These are phyloP conservation scores for Neofusicoccum cordaticola DNA, from an alignment of 2,329 filamentous ascomycete species.

Conservation along the genomic window DNA sequence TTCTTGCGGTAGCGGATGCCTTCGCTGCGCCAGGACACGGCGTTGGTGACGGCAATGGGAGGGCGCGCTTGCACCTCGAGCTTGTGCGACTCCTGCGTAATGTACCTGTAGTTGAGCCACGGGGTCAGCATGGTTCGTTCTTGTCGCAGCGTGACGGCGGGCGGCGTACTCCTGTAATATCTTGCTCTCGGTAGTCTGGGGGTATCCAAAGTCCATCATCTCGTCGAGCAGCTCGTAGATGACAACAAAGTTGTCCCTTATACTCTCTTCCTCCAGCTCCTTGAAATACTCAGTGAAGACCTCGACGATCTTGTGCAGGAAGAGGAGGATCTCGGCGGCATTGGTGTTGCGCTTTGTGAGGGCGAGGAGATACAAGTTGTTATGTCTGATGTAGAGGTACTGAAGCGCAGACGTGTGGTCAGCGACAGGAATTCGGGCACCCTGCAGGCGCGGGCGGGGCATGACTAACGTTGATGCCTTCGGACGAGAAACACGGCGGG, in stretches of 20 bases:
- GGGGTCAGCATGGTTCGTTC: background rate
- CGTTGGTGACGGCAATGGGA: slow-evolving; percentile 96
- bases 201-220: slow-evolving; percentile 99
- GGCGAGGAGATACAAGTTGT: slow-evolving; percentile 97
- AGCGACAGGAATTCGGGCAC: background rate
- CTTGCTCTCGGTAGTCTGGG: slow-evolving; percentile 96
- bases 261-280: slow-evolving; percentile 95
- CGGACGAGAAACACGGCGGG: slow-evolving; percentile 94
- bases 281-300: slow-evolving; percentile 99
- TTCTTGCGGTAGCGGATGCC: slow-evolving; percentile 99
- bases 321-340: slow-evolving; percentile 95
- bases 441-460: slow-evolving; percentile 1
- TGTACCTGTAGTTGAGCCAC: slow-evolving; percentile 59
- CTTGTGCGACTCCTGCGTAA: slow-evolving; percentile 98
- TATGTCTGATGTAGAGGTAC: slow-evolving; percentile 99
- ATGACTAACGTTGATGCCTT: slow-evolving; percentile 86
- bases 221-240: slow-evolving; percentile 98
- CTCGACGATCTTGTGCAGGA: slow-evolving; percentile 96
- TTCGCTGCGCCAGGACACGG: slow-evolving; percentile 96
- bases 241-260: slow-evolving; percentile 98
- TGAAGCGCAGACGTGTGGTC: slow-evolving; percentile 34
- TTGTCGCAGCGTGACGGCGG: background rate
- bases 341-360: slow-evolving; percentile 99
- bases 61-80: slow-evolving; percentile 93
- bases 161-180: slow-evolving; percentile 78